Conservation (phyloP, 2,329 filamentous ascomycete species). For the Pochonia chlamydosporia region DNA sequence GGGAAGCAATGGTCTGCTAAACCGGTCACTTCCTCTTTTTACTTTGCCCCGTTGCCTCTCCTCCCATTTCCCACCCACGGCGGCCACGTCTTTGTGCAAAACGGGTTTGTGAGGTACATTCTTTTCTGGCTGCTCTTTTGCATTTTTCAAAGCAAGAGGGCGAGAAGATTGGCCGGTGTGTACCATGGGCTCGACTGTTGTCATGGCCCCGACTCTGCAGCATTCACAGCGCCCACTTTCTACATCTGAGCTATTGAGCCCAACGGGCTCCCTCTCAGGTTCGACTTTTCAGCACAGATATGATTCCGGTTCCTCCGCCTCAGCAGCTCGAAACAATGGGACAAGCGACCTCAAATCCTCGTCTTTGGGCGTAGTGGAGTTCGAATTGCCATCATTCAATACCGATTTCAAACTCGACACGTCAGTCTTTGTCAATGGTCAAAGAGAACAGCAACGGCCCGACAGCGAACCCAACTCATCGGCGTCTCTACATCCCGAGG, state of each 20-base stretch:
- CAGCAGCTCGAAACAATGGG: background rate
- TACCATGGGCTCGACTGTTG: slow-evolving; percentile 6
- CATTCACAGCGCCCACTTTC: slow-evolving; percentile 6
- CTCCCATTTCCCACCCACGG: background rate
- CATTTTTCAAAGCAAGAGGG: no score
- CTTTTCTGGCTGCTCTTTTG: background rate
- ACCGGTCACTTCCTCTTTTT: background rate
- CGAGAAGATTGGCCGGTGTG: no score
- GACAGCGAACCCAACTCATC: slow-evolving; percentile 1
- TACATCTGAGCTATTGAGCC: slow-evolving; percentile 2
- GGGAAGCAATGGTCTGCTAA: slow-evolving; percentile 3
- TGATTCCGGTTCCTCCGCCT: background rate
- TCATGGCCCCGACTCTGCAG: slow-evolving; percentile 7
- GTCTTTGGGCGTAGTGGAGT: slow-evolving; percentile 28
- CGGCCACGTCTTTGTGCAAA: background rate
- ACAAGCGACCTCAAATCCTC: background rate
- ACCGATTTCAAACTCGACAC: slow-evolving; percentile 43
- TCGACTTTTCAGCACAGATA: background rate
- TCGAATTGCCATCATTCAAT: slow-evolving; percentile 49
- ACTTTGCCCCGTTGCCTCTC: background rate
- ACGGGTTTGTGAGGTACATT: background rate
- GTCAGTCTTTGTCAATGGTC: slow-evolving; percentile 32
- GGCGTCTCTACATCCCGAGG: slow-evolving; percentile 8
- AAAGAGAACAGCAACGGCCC: background rate
- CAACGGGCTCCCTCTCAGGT: slow-evolving; percentile 2